Evolutionary conservation across 164 flowering plant genomes (phyloP).

Genomic region (Nymphaea thermarum): DNA sequence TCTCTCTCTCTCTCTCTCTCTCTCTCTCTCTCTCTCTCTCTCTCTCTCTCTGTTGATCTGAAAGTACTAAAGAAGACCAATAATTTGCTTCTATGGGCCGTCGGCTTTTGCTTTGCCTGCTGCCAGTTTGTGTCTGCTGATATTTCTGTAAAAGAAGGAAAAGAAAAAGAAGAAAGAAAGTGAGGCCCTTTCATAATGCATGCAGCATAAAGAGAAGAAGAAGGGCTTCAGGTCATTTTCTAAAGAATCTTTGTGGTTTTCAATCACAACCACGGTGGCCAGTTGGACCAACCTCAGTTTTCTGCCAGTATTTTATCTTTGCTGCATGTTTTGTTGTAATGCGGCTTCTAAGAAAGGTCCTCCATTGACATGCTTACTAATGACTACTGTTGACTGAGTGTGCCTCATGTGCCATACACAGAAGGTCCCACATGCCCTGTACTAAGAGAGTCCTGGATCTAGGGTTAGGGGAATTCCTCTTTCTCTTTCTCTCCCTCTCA

Average conservation of each 20-base stretch:
- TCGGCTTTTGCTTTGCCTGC: too few relatives aligned
- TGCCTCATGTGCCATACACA: background rate
- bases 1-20: too few relatives aligned
- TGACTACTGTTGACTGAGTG: background rate
- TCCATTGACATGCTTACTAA: background rate
- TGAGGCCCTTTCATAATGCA: background rate
- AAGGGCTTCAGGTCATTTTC: background rate
- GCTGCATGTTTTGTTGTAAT: background rate
- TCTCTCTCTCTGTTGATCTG: too few relatives aligned
- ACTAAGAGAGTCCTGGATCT: too few relatives aligned
- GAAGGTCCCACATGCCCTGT: background rate
- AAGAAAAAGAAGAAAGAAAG: background rate
- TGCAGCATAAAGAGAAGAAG: background rate
- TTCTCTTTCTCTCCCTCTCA: too few relatives aligned
- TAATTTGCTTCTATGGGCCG: too few relatives aligned
- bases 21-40: too few relatives aligned
- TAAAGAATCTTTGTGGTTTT: background rate
- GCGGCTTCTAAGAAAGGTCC: background rate
- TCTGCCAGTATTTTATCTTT: background rate
- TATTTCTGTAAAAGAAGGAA: too few relatives aligned
- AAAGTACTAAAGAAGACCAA: too few relatives aligned
- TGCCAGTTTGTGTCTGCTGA: background rate
- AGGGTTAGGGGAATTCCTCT: too few relatives aligned
- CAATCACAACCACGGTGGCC: background rate
- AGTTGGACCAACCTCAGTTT: background rate